Evolutionary conservation across 495 filamentous ascomycete species (phyloP).

Genomic region (Aspergillus avenaceus): DNA sequence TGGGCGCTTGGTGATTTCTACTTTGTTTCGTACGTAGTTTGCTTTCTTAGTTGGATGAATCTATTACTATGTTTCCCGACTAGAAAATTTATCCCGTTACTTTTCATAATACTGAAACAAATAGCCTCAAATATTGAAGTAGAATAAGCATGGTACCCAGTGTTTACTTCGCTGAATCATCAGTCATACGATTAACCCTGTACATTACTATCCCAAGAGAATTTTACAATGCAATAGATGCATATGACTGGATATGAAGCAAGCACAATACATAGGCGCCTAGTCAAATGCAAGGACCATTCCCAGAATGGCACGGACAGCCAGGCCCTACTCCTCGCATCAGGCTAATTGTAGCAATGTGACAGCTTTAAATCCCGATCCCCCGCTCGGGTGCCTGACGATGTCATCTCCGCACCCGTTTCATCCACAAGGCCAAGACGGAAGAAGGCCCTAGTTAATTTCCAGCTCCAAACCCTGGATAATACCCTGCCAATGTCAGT

Average conservation of each 20-base stretch:
- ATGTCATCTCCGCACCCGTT: constrained; percentile 6
- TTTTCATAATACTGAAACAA: no score
- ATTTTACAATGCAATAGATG: no score
- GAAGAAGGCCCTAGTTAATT: background rate
- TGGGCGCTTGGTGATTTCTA: constrained; percentile 28
- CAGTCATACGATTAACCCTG: no score
- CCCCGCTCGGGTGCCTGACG: background rate
- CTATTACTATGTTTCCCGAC: no score
- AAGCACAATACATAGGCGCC: background rate
- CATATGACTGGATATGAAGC: no score
- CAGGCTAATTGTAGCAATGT: background rate
- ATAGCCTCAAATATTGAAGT: no score
- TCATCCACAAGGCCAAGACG: constrained; percentile 5
- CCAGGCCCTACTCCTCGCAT: background rate
- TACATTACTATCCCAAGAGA: no score
- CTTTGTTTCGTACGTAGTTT: background rate
- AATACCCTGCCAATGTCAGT: background rate
- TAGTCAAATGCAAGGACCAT: no score
- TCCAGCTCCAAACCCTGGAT: background rate
- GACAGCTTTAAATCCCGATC: background rate
- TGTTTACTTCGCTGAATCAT: no score
- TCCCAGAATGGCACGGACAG: background rate
- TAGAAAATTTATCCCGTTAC: no score
- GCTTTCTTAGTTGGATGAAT: background rate
- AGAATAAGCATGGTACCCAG: no score